Evolutionary conservation across 208 protist species (phyloP).

Genomic region (Novymonas esmeraldas): DNA sequence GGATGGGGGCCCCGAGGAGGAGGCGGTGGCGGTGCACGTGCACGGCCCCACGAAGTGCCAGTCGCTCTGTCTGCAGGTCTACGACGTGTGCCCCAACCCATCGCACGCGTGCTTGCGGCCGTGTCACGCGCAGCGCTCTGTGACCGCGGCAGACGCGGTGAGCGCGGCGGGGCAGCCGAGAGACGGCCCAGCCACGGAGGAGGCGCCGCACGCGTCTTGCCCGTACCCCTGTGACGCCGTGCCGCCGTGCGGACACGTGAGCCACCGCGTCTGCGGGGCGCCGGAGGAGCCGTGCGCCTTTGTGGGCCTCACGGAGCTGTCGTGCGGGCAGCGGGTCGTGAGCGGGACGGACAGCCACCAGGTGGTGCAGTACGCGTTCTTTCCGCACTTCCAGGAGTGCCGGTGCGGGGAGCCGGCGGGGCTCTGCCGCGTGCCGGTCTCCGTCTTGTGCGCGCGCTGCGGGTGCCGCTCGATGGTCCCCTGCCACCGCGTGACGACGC

Average conservation of each 20-base stretch:
- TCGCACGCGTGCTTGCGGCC: conserved; percentile 74
- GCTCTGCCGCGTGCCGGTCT: conserved; percentile 58
- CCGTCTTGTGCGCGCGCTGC: conserved; percentile 70
- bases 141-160: neutral
- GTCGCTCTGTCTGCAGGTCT: conserved; percentile 71
- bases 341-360: conserved; percentile 57
- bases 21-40: conserved; percentile 36
- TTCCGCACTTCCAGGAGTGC: conserved; percentile 75
- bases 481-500: conserved; percentile 53
- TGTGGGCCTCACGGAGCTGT: conserved; percentile 61
- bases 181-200: neutral
- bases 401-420: conserved; percentile 56
- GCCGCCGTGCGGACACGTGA: conserved; percentile 76
- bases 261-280: conserved; percentile 67
- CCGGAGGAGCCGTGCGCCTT: conserved; percentile 74
- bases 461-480: conserved; percentile 50
- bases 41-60: conserved; percentile 56
- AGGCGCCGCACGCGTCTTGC: conserved; percentile 50
- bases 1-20: conserved; percentile 8
- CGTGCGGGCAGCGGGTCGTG: conserved; percentile 85
- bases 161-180: conserved; percentile 4
- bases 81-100: conserved; percentile 52
- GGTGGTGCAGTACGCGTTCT: conserved; percentile 50
- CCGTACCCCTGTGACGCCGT: conserved; percentile 72
- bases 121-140: conserved; percentile 54